Conservation (phyloP, 352 stramenopile species). For the Phytophthora fragariaefolia region DNA sequence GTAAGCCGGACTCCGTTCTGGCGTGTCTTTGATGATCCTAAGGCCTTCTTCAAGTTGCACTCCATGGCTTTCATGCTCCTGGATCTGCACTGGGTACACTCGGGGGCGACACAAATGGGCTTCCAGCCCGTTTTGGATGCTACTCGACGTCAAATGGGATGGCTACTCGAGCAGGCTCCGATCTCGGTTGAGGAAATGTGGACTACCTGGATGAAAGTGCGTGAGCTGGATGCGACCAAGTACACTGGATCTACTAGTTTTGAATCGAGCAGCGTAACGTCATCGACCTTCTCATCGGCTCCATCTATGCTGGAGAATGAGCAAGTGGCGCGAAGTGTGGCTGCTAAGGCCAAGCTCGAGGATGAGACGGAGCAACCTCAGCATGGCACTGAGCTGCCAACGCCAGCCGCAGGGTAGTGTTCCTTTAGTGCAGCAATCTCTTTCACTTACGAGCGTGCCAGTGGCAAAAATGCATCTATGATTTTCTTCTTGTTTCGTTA, state of each 20-base stretch:
- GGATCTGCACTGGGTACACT: constrained; percentile 84
- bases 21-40: constrained; percentile 74
- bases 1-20: constrained; percentile 84
- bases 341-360: constrained; percentile 23
- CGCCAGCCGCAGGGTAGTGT: constrained; percentile 29
- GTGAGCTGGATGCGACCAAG: constrained; percentile 73
- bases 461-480: constrained; percentile 31
- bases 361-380: constrained; percentile 21
- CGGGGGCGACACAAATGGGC: constrained; percentile 83
- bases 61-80: constrained; percentile 89
- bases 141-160: constrained; percentile 81
- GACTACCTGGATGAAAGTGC: constrained; percentile 84
- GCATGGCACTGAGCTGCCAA: constrained; percentile 6
- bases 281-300: constrained; percentile 23
- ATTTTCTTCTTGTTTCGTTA: constrained; percentile 24
- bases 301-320: constrained; percentile 31
- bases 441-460: neutral
- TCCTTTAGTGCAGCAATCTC: neutral
- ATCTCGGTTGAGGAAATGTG: constrained; percentile 84
- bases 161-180: constrained; percentile 79
- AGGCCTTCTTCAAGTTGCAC: constrained; percentile 79
- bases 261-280: constrained; percentile 22
- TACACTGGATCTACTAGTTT: constrained; percentile 41
- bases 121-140: constrained; percentile 84
- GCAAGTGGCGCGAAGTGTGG: constrained; percentile 20